Conservation (phyloP, 2,329 filamentous ascomycete species). For the Cladophialophora chaetospira region DNA sequence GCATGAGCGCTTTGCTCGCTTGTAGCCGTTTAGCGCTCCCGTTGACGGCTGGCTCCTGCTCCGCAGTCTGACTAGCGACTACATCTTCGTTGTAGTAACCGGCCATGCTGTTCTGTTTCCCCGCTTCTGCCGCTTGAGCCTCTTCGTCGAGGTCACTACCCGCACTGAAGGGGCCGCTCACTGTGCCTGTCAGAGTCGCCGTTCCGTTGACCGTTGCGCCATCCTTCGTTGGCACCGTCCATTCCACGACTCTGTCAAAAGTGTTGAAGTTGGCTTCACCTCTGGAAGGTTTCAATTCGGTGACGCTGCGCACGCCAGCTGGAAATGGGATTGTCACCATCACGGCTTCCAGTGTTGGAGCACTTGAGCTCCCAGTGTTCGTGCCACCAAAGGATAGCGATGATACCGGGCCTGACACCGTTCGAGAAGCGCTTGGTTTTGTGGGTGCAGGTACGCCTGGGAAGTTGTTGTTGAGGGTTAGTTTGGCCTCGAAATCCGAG, state of each 20-base stretch:
- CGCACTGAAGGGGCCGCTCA: conserved; percentile 65
- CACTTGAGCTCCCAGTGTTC: conserved; percentile 55
- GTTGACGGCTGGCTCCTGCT: conserved; percentile 19
- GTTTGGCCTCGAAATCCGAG: conserved; percentile 83
- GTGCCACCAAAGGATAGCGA: conserved; percentile 52
- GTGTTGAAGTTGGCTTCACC: conserved; percentile 83
- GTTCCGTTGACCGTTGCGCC: conserved; percentile 66
- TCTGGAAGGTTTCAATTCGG: conserved; percentile 75
- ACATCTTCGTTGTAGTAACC: conserved; percentile 50
- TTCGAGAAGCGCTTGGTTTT: conserved; percentile 34
- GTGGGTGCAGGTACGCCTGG: conserved; percentile 43
- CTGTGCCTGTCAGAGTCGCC: conserved; percentile 77
- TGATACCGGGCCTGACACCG: conserved; percentile 51
- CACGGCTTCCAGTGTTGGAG: conserved; percentile 73
- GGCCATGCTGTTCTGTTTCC: conserved; percentile 42
- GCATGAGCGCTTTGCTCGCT: conserved; percentile 71
- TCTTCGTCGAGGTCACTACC: conserved; percentile 36
- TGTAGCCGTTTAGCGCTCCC: conserved; percentile 46
- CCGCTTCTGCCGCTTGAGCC: conserved; percentile 35
- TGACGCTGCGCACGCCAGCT: conserved; percentile 74
- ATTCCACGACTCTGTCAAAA: conserved; percentile 72
- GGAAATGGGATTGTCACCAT: conserved; percentile 78
- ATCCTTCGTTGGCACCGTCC: conserved; percentile 79
- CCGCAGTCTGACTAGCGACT: conserved; percentile 36
- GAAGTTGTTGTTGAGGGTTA: conserved; percentile 71